Conservation (phyloP, 2,329 filamentous ascomycete species). For the Clonostachys sp. region DNA sequence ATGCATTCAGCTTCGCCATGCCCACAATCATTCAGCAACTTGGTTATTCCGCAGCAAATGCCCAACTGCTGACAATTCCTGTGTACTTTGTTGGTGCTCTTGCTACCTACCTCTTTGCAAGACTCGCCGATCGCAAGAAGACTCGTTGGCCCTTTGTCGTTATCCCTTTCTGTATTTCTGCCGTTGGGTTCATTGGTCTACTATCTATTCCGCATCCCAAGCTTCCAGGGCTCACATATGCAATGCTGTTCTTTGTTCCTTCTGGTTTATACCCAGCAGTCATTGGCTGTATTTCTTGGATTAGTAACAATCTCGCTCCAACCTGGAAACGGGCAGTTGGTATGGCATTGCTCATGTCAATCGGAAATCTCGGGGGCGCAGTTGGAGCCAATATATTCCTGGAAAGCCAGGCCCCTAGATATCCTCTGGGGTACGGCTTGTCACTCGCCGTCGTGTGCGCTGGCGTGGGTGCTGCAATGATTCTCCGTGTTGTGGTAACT, state of each 20-base stretch:
- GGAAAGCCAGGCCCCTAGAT: conserved; percentile 3
- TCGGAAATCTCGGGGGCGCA: conserved; percentile 5
- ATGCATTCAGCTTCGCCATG: conserved; percentile 19
- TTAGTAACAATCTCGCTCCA: conserved; percentile 8
- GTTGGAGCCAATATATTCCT: conserved; percentile 6
- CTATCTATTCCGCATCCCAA: conserved; percentile 5
- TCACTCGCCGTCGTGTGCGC: conserved; percentile 1
- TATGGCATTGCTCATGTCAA: conserved; percentile 6
- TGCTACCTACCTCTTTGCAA: conserved; percentile 3
- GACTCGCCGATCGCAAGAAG: conserved; percentile 3
- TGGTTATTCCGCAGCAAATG: conserved; percentile 23
- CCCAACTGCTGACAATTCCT: conserved; percentile 11
- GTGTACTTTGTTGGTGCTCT: conserved; percentile 1
- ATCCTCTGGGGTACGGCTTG: conserved; percentile 5
- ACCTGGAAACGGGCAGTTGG: conserved; percentile 7
- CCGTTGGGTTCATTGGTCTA: conserved; percentile 4
- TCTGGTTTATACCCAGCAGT: conserved; percentile 19
- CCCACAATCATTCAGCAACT: conserved; percentile 32
- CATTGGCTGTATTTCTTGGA: conserved; percentile 10
- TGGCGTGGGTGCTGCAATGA: neutral
- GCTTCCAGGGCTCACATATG: conserved; percentile 16
- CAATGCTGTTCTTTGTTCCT: conserved; percentile 14
- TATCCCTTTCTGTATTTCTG: conserved; percentile 4
- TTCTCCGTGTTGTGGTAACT: neutral
- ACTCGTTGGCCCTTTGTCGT: conserved; percentile 6